Evolutionary conservation across 2,329 filamentous ascomycete genomes (phyloP).

Genomic region (Botrytis fragariae): DNA sequence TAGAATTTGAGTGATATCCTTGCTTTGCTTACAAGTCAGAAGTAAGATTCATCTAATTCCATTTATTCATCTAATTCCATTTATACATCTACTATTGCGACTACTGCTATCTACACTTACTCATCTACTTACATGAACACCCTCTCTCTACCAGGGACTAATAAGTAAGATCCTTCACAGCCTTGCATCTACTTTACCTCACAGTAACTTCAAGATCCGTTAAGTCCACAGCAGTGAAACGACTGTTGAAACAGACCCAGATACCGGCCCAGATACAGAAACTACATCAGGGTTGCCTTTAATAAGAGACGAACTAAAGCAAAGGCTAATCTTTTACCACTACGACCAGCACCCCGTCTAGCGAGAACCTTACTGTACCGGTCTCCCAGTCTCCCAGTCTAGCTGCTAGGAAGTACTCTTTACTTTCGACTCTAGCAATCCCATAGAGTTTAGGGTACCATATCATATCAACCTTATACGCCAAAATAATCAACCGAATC

Average conservation of each 20-base stretch:
- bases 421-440: neutral
- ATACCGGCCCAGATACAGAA: neutral
- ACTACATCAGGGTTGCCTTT: neutral
- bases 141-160: neutral
- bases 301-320: neutral
- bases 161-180: neutral
- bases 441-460: neutral
- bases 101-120: neutral
- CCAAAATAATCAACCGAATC: constrained; percentile 2
- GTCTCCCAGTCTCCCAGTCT: neutral
- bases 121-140: neutral
- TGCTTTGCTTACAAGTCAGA: neutral
- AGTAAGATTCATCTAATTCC: neutral
- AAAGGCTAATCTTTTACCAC: neutral
- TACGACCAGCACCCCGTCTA: constrained; percentile 8
- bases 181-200: neutral
- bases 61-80: neutral
- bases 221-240: neutral
- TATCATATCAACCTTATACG: constrained; percentile 5
- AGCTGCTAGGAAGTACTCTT: neutral
- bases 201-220: neutral
- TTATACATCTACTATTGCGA: neutral
- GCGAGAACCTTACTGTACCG: constrained; percentile 19
- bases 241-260: neutral
- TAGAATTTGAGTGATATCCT: neutral